Base-by-base conservation (phyloP, 2,329 filamentous ascomycete species). In the Malbranchea zuffiana region DNA sequence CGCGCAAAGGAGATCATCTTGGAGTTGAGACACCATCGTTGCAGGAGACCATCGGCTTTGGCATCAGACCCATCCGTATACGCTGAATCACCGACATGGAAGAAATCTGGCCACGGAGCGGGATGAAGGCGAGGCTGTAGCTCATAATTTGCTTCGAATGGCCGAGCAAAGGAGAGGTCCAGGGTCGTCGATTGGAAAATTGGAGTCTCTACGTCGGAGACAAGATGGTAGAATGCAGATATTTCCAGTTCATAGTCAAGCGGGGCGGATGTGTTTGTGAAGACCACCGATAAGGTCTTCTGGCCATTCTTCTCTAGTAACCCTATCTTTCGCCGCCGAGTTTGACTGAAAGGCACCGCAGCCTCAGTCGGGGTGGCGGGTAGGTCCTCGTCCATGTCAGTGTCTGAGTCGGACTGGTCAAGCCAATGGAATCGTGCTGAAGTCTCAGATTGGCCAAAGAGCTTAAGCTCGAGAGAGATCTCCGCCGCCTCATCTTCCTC, bases 71-170 rank as follows among this genome's bases (percentile, higher is more conserved):
- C 46, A n/a, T 52, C 44, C 3, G 6, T 24, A 6, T 12, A 11
- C 4, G 16, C 40, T 13, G 46, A 37, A 19, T 49, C 46, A 13
- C 51, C 44, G 12, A 72, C 65, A 35, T 77, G 70, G 57, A 96
- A 98, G 49, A 92, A 78, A 54, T 80, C 86, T 1, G 90, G 87
- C 88, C 90, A 98, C 2, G 75, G 68, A 32, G 81, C 78, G 0
- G 71, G 59, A 56, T 95, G 81, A 3, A 94, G 67, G 6, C 81
- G 74, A 7, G 90, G 86, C 8, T 79, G 70, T 44, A 96, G 75
- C 44, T 92, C 84, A 56, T 93, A 95, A 51, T 82, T 90, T 11
- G 86, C 83, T 60, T 94, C 86, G 50, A 98, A 96, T 0, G 88
- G 85, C 33, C 77, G 79, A 37, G 84, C 75, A 38, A 95, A 72